A percentile compares a stretch with the other conserved stretches of the same genome.
Evolutionary conservation across 1,284 basidiomycete genomes (phyloP).

Genomic region (Ustilago curta): DNA sequence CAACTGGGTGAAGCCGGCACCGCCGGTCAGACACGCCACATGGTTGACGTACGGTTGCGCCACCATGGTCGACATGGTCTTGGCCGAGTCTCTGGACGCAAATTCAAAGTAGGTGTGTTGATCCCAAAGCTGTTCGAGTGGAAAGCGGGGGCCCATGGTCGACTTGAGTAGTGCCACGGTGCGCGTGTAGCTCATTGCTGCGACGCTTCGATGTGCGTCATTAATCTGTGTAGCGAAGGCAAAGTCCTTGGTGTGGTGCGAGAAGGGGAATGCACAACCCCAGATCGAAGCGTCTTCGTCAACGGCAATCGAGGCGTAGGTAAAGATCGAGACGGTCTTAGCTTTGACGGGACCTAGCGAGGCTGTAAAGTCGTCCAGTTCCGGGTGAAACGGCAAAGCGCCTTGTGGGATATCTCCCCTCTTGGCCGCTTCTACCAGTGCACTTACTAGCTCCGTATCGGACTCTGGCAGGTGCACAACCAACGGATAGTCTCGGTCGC

Average conservation of each 20-base stretch:
- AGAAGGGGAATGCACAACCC: slow-evolving; percentile 43
- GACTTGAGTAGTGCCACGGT: slow-evolving; percentile 26
- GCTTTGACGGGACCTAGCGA: slow-evolving; percentile 26
- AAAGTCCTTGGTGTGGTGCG: slow-evolving; percentile 35
- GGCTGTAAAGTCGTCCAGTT: slow-evolving; percentile 21
- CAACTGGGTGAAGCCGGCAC: slow-evolving; percentile 24
- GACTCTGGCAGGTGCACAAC: slow-evolving; percentile 23
- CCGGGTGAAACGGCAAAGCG: slow-evolving; percentile 35
- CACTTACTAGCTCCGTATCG: slow-evolving; percentile 1
- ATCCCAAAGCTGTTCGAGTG: slow-evolving; percentile 43
- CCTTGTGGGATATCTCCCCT: slow-evolving; percentile 14
- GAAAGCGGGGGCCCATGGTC: slow-evolving; percentile 40
- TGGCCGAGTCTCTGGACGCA: slow-evolving; percentile 26
- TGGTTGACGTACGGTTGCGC: slow-evolving; percentile 40
- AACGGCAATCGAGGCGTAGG: slow-evolving; percentile 14
- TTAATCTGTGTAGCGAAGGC: slow-evolving; percentile 3
- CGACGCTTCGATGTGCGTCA: slow-evolving; percentile 24
- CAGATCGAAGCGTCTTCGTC: slow-evolving; percentile 19
- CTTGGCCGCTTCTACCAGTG: slow-evolving; percentile 27
- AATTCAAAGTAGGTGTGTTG: slow-evolving; percentile 45
- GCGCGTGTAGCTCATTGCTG: slow-evolving; percentile 35
- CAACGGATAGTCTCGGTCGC: slow-evolving; percentile 6
- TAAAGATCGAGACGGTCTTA: slow-evolving; percentile 21
- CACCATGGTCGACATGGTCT: slow-evolving; percentile 45
- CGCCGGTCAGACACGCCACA: slow-evolving; percentile 39